Base-by-base conservation (phyloP, 805 yeast species). In the Kodamaea jinghongensis region DNA sequence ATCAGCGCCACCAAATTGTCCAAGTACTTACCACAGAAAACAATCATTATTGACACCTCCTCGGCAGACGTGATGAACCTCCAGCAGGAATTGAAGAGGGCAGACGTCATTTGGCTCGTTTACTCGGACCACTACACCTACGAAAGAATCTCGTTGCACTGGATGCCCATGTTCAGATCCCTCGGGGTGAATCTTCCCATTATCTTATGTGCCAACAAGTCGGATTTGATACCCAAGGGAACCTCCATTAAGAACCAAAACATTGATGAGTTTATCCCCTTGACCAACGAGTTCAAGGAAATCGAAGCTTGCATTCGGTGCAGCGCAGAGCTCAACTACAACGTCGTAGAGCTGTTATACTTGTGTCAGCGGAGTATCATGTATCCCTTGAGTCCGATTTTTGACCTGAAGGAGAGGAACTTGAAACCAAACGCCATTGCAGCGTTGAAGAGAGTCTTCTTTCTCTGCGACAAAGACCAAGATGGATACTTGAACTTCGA, bases 81-180 rank as follows among this genome's bases (percentile, higher is more conserved):
- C 10, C 86, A 85, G 42, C 68, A 73, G 23, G 96, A 88, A 56
- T 75, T 93, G 46, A 74, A 95, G 34, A 73, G 76, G 38, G 93
- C 97, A 0, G 91, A 86, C 60, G 97, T 89, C 10, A 85, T 93
- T 2, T 85, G 96, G 91, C 73, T 93, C n/a, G 88, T 93, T 0
- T 93, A 90, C 56, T 78, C 93, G 3, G 98, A 90, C 55, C 96
- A 89, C 54, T 93, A 89, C 56, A 88, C 98, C 0, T 93, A 89
- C 56, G 98, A 93, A 58, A 72, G 98, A 34, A 79, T 93, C 4
- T 81, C 96, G 2, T 67, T 91, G 16, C 89, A 89, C 59, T 93
- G 99, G 99, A 82, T 93, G 76, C 93, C 95, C 37, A 76, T 83
- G 70, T 83, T 93, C 52, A 72, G 99, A 45, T 86, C 96, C 0